Base-by-base conservation (phyloP, 805 yeast species). In the Wickerhamiella azymoides region DNA sequence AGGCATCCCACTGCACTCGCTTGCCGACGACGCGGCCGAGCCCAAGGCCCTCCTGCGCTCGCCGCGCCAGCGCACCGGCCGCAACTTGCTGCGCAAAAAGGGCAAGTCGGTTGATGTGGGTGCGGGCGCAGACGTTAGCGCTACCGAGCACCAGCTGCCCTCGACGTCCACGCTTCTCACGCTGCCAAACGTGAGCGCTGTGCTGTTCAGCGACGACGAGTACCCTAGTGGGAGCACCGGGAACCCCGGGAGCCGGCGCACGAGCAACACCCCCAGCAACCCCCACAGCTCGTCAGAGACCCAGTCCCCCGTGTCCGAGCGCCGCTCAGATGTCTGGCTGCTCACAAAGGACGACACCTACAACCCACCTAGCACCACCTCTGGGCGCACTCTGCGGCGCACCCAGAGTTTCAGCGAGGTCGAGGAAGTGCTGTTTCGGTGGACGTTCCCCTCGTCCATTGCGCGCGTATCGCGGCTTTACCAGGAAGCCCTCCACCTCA, bases 391-490 rank as follows among this genome's bases (percentile, higher is more conserved):
- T 21, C 38, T 49, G 16, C 49, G 53, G 8, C 50, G 59, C 13
- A 48, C 53, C 2, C 39, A 46, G 6, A 51, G 55, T 17, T 37
- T 53, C 5, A 41, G 54, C 32, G 40, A 25, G 14, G 44, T 54
- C 5, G 55, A 54, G 21, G 13, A 36, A 17, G 36, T 44, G 9
- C 46, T 54, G 18, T 52, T 50, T 41, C 45, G 50, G 7, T 51
- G 53, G 51, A 46, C 51, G 25, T 26, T 50, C 10, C 51, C 54
- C 1, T 50, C 51, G 10, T 46, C 59, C 7, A 16, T 50, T 10
- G 53, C 54, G 10, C 43, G 47, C 10, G 27, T 54, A 2, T 32
- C 45, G 37, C 18, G 21, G 28, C 39, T 50, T 27, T 53, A 50
- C 43, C 38, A 48, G 4, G 24, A 50, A 30, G 58, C 57, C 8